Conservation (phyloP, 2,329 filamentous ascomycete genomes). For the Acarospora socialis region DNA sequence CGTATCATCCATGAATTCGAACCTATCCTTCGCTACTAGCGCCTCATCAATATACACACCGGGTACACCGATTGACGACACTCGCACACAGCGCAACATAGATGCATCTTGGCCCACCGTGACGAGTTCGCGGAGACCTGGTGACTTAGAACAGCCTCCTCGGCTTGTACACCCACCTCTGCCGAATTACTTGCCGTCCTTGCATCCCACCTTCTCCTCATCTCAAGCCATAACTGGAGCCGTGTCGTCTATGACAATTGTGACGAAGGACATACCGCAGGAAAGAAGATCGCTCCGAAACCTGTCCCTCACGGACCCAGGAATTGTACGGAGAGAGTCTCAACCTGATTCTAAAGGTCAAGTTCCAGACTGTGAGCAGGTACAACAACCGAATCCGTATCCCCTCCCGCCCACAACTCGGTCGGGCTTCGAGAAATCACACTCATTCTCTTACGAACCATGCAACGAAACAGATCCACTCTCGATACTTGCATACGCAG, state of each 20-base stretch:
- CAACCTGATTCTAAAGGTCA: too few relatives aligned
- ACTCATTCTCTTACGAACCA: background rate
- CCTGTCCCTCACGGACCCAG: constrained; percentile 1
- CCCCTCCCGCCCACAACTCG: constrained; percentile 1
- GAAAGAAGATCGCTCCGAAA: constrained; percentile 4
- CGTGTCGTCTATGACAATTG: background rate
- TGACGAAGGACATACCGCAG: constrained; percentile 1
- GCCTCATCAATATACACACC: background rate
- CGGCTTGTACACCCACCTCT: background rate
- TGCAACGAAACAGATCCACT: constrained; percentile 5
- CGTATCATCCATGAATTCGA: background rate
- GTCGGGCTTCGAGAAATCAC: background rate
- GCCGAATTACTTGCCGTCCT: background rate
- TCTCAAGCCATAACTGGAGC: background rate
- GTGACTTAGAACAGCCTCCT: background rate
- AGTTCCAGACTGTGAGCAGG: too few relatives aligned
- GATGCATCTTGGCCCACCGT: background rate
- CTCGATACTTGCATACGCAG: constrained; percentile 9
- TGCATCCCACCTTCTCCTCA: background rate
- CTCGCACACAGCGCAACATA: background rate
- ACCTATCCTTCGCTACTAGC: background rate
- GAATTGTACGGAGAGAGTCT: background rate
- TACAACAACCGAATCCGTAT: too few relatives aligned
- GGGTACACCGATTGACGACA: background rate
- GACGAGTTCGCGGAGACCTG: background rate